Conservation (phyloP, 768 basidiomycete genomes). For the Suillus weaverae region DNA sequence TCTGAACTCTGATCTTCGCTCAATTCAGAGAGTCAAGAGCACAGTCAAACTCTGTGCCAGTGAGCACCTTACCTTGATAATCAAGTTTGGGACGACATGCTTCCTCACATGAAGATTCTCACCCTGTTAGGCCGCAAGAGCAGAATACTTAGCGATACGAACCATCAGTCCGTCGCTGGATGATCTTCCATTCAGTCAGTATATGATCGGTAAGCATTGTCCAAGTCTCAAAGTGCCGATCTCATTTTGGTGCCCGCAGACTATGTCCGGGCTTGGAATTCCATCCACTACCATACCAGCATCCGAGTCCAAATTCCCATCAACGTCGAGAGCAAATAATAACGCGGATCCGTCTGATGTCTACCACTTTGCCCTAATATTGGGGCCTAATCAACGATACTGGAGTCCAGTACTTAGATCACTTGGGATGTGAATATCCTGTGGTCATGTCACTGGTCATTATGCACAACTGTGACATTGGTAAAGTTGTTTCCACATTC, state of each 20-base stretch:
- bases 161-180: not conserved
- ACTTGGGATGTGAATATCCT: not conserved
- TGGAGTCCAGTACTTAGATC: no score
- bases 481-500: not conserved
- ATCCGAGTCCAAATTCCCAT: not conserved
- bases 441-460: not conserved
- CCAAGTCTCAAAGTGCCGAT: not conserved
- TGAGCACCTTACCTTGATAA: no score
- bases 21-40: not conserved
- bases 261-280: not conserved
- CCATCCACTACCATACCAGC: not conserved
- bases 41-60: no score
- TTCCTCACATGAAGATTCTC: not conserved
- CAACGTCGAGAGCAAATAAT: not conserved
- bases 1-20: not conserved
- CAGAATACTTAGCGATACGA: not conserved
- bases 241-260: not conserved
- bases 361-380: not conserved
- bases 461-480: no score
- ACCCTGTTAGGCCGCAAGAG: not conserved
- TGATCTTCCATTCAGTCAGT: no score
- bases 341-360: not conserved
- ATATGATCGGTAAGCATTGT: not conserved
- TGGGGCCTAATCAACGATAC: not conserved
- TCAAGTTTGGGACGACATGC: no score